A percentile compares a stretch with the other conserved stretches of the same genome.
These are phyloP conservation scores for Macadamia integrifolia DNA, from an alignment of 164 flowering plant species.

Conservation along the genomic window DNA sequence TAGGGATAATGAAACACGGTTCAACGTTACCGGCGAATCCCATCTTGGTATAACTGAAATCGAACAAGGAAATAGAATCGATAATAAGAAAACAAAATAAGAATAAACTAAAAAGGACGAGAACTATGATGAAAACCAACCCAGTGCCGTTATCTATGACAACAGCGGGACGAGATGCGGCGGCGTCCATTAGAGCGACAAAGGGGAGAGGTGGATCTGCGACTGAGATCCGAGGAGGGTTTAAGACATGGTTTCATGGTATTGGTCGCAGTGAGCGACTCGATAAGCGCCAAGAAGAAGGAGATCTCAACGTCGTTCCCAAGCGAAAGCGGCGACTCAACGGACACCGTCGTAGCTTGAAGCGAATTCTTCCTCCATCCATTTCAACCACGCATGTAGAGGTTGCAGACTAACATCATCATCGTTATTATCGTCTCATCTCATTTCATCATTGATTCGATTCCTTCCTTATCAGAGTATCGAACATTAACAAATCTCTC, in stretches of 20 bases:
- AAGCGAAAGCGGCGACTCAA: constrained; percentile 45
- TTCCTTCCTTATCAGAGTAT: no score
- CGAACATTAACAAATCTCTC: no score
- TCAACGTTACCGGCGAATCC: constrained; percentile 93
- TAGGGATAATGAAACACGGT: constrained; percentile 72
- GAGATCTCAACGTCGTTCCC: constrained; percentile 22
- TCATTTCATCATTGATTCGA: no score
- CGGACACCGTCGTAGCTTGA: constrained; percentile 14
- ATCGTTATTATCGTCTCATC: background rate
- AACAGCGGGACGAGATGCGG: constrained; percentile 86
- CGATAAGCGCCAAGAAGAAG: constrained; percentile 2
- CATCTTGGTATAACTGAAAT: constrained; percentile 85
- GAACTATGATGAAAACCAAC: constrained; percentile 22
- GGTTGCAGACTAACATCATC: background rate
- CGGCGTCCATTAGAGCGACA: constrained; percentile 51
- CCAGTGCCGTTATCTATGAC: constrained; percentile 98
- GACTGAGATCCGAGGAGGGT: constrained; percentile 41
- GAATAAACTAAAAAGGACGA: background rate
- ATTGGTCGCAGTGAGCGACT: constrained; percentile 8
- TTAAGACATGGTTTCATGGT: constrained; percentile 20
- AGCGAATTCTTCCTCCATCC: constrained; percentile 23
- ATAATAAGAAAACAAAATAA: background rate
- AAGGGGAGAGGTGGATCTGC: constrained; percentile 38
- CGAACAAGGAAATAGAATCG: background rate
- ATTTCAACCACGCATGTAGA: constrained; percentile 20